Evolutionary conservation across 495 filamentous ascomycete genomes (phyloP), one percentile per base, ranked within the genome.

Genomic region (Talaromyces liani): DNA sequence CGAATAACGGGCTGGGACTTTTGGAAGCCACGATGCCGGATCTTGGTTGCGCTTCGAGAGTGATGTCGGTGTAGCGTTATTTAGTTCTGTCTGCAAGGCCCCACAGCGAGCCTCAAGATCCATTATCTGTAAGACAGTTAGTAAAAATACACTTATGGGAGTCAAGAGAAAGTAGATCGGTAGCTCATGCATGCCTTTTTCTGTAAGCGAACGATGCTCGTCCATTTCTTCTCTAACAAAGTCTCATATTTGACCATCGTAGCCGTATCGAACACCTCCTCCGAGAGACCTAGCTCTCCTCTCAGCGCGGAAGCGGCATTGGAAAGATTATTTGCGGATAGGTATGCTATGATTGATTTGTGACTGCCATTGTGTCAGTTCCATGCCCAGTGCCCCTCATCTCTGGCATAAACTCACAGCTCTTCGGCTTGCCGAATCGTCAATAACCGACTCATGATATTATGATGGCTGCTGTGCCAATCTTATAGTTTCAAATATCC

Each of bases 201-300:
- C 73, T 96, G 92, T 74, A 96, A 77, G 63, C 92, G 82, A 65
- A 95, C 90, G 7, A 96, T 90, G 68, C 89, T 93, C n/a, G 92
- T 96, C 92, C 92, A 97, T 78, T 96, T 96, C 80, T 93, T 94
- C 79, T 94, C 93, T 71, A 95, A 73, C n/a, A 97, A 73, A 1
- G 89, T 89, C 71, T 91, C 91, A 77, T 93, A 95, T 73, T 91
- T 93, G 77, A 92, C 91, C 41, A 85, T 79, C 10, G 89, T 95
- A 9, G 80, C 79, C 47, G 89, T 81, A 71, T 94, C 90, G 65
- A 95, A 92, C 2, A 70, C 67, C 45, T 76, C 63, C 41, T 62
- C 60, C 22, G 76, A 74, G 36, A 75, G 70, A 18, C 70, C 67
- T 2, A 78, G 70, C 61, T 80, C 74, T 67, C 77, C 71, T 60